phyloP scores from a whole-genome alignment of 1,284 basidiomycete species.

The Ustilago xerochloae region DNA sequence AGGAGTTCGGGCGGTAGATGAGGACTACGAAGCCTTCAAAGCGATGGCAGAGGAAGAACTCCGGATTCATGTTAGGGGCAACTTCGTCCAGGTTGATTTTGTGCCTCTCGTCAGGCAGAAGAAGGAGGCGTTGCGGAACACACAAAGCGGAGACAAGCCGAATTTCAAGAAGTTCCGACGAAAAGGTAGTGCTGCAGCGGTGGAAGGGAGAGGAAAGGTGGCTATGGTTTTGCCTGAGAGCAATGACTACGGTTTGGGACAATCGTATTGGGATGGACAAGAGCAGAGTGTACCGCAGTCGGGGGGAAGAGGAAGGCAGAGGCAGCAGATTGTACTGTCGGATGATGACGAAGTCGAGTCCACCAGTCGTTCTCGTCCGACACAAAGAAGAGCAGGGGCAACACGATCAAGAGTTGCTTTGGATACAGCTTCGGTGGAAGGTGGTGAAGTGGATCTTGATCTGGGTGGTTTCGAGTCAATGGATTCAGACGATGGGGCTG shows the following conservation, averaged over 20 bases:
- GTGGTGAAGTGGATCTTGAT: conserved; percentile 14
- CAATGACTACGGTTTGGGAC: conserved; percentile 41
- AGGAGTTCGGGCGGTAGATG: conserved; percentile 20
- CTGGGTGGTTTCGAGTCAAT: conserved; percentile 38
- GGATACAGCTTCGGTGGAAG: conserved; percentile 19
- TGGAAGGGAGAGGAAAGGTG: conserved; percentile 2
- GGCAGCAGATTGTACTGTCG: background rate
- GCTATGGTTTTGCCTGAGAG: conserved; percentile 34
- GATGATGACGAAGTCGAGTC: conserved; percentile 5
- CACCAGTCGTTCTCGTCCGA: too few relatives aligned
- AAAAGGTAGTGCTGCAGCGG: conserved; percentile 3
- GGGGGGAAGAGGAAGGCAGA: background rate
- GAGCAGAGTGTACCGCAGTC: conserved; percentile 1
- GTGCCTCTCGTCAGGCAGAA: conserved; percentile 50
- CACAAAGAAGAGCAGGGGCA: background rate
- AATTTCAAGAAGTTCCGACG: conserved; percentile 50
- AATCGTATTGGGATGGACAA: conserved; percentile 23
- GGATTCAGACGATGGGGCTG: conserved; percentile 31
- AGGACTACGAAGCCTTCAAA: conserved; percentile 54
- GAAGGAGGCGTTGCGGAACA: background rate
- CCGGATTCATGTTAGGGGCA: conserved; percentile 50
- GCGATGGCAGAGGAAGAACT: conserved; percentile 52
- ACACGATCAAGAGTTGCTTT: conserved; percentile 14
- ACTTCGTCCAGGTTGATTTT: conserved; percentile 64
- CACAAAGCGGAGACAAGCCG: conserved; percentile 7